Base-by-base conservation (phyloP, 208 protist species). In the Leishmania mexicana region DNA sequence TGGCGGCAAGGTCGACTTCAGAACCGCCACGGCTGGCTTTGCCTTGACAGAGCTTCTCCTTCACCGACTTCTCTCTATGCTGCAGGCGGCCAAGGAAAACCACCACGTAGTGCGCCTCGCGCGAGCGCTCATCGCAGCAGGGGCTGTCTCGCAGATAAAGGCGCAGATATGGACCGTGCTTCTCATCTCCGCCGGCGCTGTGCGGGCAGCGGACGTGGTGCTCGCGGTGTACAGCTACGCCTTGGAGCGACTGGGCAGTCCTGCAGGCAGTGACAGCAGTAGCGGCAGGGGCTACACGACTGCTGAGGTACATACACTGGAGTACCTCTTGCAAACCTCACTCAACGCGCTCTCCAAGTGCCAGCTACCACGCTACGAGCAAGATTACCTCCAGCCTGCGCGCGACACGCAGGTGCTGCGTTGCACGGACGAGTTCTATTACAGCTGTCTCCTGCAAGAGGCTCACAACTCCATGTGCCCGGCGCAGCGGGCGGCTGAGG, bases 311-410 rank as follows among this genome's bases (percentile, higher is more conserved):
- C 79, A 79, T 51, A 83, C 78, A n/a, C 87, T 83, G 73, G 89
- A 93, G 83, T 96, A 96, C 78, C 83, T 96, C 40, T 87, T 96
- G 40, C 91, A 95, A 64, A 96, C 92, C 21, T 70, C 92, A 13
- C 83, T 96, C 74, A 87, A 84, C 75, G 87, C 92, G 0, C 87
- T 96, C 40, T 93, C 93, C 35, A 93, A 91, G 80, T 95, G 91
- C 62, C 92, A 94, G 76, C 42, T 95, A n/a, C 78, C 83, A 7
- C 57, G 88, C 53, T 96, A 89, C 80, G 88, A 94, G 78, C 79
- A 85, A 62, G 79, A 87, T 21, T 95, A 94, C 78, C 77, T 96
- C 8, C 76, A 64, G 24, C 91, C 93, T 0, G 80, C 83, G n/a
- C 77, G 79, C 35, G 83, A 92, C 40, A 38, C 60, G 24, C 81